A percentile compares a stretch with the other conserved stretches of the same genome.
These are phyloP conservation scores for Trichosporon asahii DNA, from an alignment of 1,284 basidiomycete species.

Conservation along the genomic window DNA sequence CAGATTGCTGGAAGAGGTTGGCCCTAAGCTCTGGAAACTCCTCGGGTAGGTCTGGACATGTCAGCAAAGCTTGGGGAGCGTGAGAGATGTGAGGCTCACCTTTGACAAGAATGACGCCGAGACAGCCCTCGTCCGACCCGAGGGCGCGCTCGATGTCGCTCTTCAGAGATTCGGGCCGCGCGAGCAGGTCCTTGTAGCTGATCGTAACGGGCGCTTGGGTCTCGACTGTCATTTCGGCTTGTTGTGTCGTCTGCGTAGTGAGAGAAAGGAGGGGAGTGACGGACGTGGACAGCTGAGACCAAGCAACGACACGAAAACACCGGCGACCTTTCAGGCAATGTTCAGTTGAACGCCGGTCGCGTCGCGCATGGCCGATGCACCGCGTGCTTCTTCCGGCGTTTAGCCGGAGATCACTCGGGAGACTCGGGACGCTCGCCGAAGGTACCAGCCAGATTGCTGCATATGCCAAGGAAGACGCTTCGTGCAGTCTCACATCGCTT, in stretches of 20 bases:
- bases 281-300: too few relatives aligned
- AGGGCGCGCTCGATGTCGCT: slow-evolving; percentile 66
- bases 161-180: slow-evolving; percentile 60
- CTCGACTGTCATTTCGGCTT: background rate
- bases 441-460: too few relatives aligned
- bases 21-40: slow-evolving; percentile 64
- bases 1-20: slow-evolving; percentile 66
- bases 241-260: background rate
- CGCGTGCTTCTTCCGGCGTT: background rate
- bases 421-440: background rate
- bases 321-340: background rate
- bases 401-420: background rate
- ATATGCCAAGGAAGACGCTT: background rate
- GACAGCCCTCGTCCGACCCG: slow-evolving; percentile 66
- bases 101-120: slow-evolving; percentile 75
- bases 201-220: slow-evolving; percentile 57
- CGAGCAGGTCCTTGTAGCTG: slow-evolving; percentile 63
- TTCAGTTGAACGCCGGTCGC: background rate
- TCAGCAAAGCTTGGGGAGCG: background rate
- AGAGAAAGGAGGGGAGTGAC: background rate
- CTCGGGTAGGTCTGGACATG: slow-evolving; percentile 64
- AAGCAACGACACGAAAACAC: background rate
- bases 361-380: background rate
- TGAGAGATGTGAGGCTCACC: slow-evolving; percentile 27
- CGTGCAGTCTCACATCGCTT: background rate